Evolutionary conservation across 2,329 filamentous ascomycete species (phyloP), one percentile per base, ranked within the genome.

Genomic region (Aspergillus sp.): DNA sequence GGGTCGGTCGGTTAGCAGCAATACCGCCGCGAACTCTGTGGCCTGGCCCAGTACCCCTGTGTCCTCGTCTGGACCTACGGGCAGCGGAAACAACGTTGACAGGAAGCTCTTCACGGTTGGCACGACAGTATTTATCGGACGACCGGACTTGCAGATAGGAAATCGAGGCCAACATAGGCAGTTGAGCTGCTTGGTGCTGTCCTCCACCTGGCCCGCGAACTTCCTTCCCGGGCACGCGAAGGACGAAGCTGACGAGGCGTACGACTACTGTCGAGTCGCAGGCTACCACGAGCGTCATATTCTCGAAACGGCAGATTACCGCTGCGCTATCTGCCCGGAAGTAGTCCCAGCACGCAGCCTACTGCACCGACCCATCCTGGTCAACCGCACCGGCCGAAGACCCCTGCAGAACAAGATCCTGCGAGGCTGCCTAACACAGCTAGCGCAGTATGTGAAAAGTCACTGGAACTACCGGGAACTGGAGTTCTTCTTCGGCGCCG

Each of bases 281-380:
- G 50, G 46, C 7, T 53, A 46, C 27, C 49, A 57, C 32, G 56
- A 59, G 44, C 27, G 45, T 10, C 42, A 44, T 29, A 53, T 59
- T 29, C 45, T 59, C n/a, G 30, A 47, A 28, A 35, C 49, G 1
- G 48, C 48, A 6, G 44, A 56, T 19, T 55, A 57, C 44, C 51
- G 53, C 5, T 59, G 57, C 28, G 52, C 49, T n/a, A 47, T 53
- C 30, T 59, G 57, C 34, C 47, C 50, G 3, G 46, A 46, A n/a
- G 33, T 41, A 10, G 47, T 49, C 3, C 32, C 44, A 1, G 56
- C 57, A 5, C 48, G 38, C 19, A 45, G 47, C 4, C 41, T 59
- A 32, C 46, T 59, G 26, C 57, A 59, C 34, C 41, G 49, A 2
- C 57, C 56, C 2, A 54, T 59, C 26, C 52, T 49, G 1, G 53